Evolutionary conservation across 1,284 basidiomycete species (phyloP).

Genomic region (Tilletia walkeri): DNA sequence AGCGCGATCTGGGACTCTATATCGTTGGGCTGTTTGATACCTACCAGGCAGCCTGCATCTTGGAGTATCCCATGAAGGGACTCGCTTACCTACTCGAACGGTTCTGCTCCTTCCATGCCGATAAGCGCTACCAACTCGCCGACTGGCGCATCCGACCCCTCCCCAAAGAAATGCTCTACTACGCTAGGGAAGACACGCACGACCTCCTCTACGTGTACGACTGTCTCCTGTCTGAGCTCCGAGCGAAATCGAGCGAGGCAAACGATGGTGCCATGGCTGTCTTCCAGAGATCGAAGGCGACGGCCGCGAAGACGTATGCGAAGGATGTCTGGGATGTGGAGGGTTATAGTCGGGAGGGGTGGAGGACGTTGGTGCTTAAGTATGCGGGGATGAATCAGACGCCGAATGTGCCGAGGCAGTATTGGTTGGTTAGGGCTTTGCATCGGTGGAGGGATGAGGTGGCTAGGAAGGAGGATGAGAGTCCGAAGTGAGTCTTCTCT

Average conservation of each 20-base stretch:
- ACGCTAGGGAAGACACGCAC: constrained; percentile 93
- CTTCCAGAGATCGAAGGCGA: constrained; percentile 42
- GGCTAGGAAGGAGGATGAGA: constrained; percentile 84
- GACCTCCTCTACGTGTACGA: constrained; percentile 91
- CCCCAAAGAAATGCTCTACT: constrained; percentile 81
- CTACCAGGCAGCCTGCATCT: constrained; percentile 82
- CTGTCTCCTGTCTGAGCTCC: constrained; percentile 78
- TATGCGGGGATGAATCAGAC: constrained; percentile 31
- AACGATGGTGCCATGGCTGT: constrained; percentile 57
- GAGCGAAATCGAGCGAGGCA: constrained; percentile 52
- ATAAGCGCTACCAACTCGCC: constrained; percentile 92
- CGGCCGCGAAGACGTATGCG: constrained; percentile 47
- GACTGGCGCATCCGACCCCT: constrained; percentile 94
- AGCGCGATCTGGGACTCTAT: constrained; percentile 90
- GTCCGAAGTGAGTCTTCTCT: constrained; percentile 59
- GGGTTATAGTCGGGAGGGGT: constrained; percentile 46
- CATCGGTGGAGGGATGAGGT: constrained; percentile 82
- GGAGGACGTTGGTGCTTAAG: constrained; percentile 45
- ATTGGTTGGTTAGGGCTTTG: constrained; percentile 66
- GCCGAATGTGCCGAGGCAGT: constrained; percentile 56
- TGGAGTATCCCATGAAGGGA: constrained; percentile 71
- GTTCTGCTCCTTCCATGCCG: constrained; percentile 86
- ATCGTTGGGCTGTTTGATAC: constrained; percentile 95
- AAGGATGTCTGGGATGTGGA: constrained; percentile 51
- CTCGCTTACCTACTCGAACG: constrained; percentile 81